These are phyloP conservation scores for Pholiota microspora DNA, from an alignment of 768 basidiomycete species.

Conservation along the genomic window DNA sequence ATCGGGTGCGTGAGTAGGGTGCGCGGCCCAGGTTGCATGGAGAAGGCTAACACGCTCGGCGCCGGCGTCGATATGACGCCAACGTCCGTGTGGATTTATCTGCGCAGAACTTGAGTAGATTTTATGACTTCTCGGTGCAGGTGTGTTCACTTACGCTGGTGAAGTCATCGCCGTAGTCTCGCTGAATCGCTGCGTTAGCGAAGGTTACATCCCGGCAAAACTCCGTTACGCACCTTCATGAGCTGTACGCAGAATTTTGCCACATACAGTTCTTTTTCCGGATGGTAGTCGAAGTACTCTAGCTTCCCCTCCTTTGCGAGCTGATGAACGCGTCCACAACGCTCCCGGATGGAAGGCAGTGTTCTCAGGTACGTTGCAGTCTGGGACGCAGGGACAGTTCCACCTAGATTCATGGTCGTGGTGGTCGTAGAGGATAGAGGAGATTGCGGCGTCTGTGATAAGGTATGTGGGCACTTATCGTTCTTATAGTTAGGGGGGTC, in stretches of 20 bases:
- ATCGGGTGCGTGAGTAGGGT: constrained; percentile 38
- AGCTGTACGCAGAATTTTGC: constrained; percentile 18
- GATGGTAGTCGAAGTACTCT: constrained; percentile 84
- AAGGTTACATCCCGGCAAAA: not conserved
- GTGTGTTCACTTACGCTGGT: constrained; percentile 43
- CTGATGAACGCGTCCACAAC: constrained; percentile 75
- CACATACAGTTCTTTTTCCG: constrained; percentile 68
- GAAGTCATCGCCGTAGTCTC: constrained; percentile 77
- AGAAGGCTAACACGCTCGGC: constrained; percentile 61
- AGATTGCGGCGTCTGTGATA: not conserved
- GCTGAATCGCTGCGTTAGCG: constrained; percentile 28
- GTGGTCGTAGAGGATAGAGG: not conserved
- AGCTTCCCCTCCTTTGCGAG: constrained; percentile 75
- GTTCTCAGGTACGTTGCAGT: constrained; percentile 76
- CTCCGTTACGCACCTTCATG: constrained; percentile 46
- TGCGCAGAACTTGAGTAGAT: constrained; percentile 23
- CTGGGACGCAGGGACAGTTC: constrained; percentile 27
- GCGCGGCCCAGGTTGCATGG: constrained; percentile 51
- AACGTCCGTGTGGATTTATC: constrained; percentile 88
- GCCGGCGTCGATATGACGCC: constrained; percentile 84
- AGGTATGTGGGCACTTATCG: not conserved
- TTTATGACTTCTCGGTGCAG: not conserved
- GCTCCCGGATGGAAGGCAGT: constrained; percentile 85
- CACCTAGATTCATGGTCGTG: constrained; percentile 33
- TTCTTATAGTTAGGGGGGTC: no score